Evolutionary conservation across 306 rosid species (phyloP).

Genomic region (Medicago lupulina): DNA sequence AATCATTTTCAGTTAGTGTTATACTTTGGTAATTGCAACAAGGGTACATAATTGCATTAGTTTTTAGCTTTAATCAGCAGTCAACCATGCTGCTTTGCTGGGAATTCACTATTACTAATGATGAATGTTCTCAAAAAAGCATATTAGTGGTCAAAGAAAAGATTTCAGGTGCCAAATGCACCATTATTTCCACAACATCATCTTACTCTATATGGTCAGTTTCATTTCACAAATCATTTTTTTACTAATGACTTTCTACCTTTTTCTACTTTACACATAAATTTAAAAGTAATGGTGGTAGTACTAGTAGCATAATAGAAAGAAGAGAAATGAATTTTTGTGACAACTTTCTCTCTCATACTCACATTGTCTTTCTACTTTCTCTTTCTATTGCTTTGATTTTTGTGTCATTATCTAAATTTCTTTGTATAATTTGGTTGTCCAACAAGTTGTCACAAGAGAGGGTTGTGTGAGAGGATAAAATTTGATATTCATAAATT

Average conservation of each 20-base stretch:
- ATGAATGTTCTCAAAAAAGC: slow-evolving; percentile 43
- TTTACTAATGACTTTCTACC: slow-evolving; percentile 31
- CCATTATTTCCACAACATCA: slow-evolving; percentile 41
- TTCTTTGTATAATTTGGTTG: too few species aligned
- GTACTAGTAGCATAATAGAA: not conserved
- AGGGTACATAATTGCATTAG: slow-evolving; percentile 46
- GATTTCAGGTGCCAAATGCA: slow-evolving; percentile 40
- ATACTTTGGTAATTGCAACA: slow-evolving; percentile 52
- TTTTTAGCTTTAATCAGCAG: slow-evolving; percentile 52
- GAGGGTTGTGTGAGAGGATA: slow-evolving; percentile 28
- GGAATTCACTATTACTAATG: slow-evolving; percentile 48
- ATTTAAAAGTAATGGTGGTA: not conserved
- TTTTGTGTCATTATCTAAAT: too few species aligned
- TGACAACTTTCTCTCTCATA: too few species aligned
- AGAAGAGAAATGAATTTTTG: too few species aligned
- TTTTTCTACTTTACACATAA: slow-evolving; percentile 36
- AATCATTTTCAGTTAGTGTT: slow-evolving; percentile 51
- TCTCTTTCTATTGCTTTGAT: too few species aligned
- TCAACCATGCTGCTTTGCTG: slow-evolving; percentile 56
- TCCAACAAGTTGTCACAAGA: too few species aligned
- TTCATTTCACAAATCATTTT: slow-evolving; percentile 24
- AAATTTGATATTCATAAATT: slow-evolving; percentile 41
- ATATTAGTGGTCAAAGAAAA: slow-evolving; percentile 44
- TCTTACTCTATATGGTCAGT: slow-evolving; percentile 37
- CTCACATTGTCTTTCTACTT: too few species aligned